Conservation (phyloP, 768 basidiomycete genomes). For the Strobilomyces dryophilus region DNA sequence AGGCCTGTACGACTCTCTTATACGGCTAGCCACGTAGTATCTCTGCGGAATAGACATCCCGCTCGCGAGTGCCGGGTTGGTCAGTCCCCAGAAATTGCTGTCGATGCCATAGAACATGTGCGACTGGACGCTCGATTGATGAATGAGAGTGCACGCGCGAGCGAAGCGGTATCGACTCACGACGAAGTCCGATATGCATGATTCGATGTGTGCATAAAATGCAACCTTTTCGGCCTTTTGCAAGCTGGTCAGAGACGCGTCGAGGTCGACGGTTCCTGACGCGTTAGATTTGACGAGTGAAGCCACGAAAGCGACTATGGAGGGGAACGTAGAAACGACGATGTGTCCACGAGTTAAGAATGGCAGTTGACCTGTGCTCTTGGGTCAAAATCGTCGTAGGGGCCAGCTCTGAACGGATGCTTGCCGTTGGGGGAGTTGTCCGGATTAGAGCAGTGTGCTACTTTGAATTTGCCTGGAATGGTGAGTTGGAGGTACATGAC, state of each 20-base stretch:
- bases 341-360: slow-evolving; percentile 59
- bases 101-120: slow-evolving; percentile 59
- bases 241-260: slow-evolving; percentile 39
- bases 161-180: slow-evolving; percentile 39
- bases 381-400: slow-evolving; percentile 1
- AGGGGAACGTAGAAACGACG: slow-evolving; percentile 45
- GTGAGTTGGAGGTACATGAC: slow-evolving; percentile 65
- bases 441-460: slow-evolving; percentile 61
- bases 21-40: slow-evolving; percentile 66
- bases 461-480: slow-evolving; percentile 62
- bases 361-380: slow-evolving; percentile 60
- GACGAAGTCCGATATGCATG: slow-evolving; percentile 64
- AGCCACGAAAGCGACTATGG: slow-evolving; percentile 64
- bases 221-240: slow-evolving; percentile 57
- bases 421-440: slow-evolving; percentile 72
- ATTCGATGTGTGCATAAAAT: slow-evolving; percentile 62
- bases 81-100: slow-evolving; percentile 59
- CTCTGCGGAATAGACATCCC: slow-evolving; percentile 64
- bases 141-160: neutral
- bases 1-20: slow-evolving; percentile 51
- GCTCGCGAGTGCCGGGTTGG: slow-evolving; percentile 49
- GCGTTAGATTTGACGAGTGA: slow-evolving; percentile 36
- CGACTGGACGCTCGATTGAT: slow-evolving; percentile 38
- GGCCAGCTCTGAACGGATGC: slow-evolving; percentile 12
- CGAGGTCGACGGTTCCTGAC: slow-evolving; percentile 40